These are phyloP conservation scores for Bisporella sp. DNA, from an alignment of 2,329 filamentous ascomycete genomes.

Conservation along the genomic window DNA sequence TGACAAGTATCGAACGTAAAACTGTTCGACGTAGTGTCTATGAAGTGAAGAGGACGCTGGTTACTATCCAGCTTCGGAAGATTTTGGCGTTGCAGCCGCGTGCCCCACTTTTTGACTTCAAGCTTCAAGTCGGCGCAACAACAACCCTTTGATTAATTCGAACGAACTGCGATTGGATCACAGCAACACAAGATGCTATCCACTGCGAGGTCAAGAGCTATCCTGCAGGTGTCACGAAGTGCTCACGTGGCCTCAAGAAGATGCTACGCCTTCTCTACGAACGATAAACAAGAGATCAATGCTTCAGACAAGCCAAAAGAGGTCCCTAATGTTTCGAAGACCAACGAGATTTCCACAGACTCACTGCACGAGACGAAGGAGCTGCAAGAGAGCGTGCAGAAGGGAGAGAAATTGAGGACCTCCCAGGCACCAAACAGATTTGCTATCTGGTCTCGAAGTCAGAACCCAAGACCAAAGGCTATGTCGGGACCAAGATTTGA, in stretches of 20 bases:
- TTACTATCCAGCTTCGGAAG: no score
- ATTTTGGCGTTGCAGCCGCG: no score
- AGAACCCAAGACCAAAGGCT: slow-evolving; percentile 71
- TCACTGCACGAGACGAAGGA: slow-evolving; percentile 41
- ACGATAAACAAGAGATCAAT: slow-evolving; percentile 35
- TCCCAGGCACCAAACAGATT: slow-evolving; percentile 80
- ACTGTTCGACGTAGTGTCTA: no score
- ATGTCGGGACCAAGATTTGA: slow-evolving; percentile 96
- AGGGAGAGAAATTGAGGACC: slow-evolving; percentile 24
- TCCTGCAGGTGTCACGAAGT: slow-evolving; percentile 31
- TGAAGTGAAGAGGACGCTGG: no score
- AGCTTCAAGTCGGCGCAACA: no score
- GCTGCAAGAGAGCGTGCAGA: slow-evolving; percentile 47
- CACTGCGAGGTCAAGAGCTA: slow-evolving; percentile 32
- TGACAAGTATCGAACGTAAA: slow-evolving; percentile 4
- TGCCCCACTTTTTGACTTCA: no score
- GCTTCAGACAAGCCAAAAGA: slow-evolving; percentile 38
- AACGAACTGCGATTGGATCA: slow-evolving; percentile 16
- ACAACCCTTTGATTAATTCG: no score
- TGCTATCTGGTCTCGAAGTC: slow-evolving; percentile 76
- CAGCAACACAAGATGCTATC: slow-evolving; percentile 33
- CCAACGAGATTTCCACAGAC: slow-evolving; percentile 49
- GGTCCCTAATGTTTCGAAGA: slow-evolving; percentile 50
- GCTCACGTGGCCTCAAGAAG: slow-evolving; percentile 20
- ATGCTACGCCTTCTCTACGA: slow-evolving; percentile 36